Evolutionary conservation across 1,284 basidiomycete genomes (phyloP).

Genomic region (Ustilago bromivora): DNA sequence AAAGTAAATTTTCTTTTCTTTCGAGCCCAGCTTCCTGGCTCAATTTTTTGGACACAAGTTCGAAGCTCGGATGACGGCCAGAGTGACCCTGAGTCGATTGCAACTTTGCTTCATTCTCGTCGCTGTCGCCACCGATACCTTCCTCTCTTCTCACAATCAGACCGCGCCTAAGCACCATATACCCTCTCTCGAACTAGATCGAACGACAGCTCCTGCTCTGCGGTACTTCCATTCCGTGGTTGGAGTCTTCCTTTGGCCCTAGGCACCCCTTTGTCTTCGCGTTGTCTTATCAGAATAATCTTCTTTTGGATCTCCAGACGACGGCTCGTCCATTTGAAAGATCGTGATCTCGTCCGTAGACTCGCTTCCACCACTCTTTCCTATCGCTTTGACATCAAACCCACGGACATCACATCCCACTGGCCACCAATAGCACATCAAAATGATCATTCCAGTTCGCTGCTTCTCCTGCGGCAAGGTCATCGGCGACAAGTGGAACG

Average conservation of each 20-base stretch:
- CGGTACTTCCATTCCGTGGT: background rate
- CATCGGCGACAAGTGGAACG: conserved; percentile 69
- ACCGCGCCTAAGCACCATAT: background rate
- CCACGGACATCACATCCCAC: background rate
- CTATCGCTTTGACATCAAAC: background rate
- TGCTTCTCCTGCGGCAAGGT: conserved; percentile 70
- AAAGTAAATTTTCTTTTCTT: background rate
- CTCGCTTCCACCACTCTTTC: background rate
- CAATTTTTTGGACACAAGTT: conserved; percentile 38
- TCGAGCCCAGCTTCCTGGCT: conserved; percentile 1
- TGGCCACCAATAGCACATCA: conserved; percentile 7
- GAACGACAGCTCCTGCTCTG: background rate
- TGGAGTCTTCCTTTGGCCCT: background rate
- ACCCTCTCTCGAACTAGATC: conserved; percentile 4
- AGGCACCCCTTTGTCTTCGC: background rate
- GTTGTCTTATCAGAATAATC: background rate
- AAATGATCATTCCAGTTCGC: conserved; percentile 67
- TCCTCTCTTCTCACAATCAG: background rate
- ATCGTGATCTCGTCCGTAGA: background rate
- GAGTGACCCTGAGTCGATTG: conserved; percentile 9
- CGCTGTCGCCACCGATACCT: background rate
- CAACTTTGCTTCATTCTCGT: conserved; percentile 1
- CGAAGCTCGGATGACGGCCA: conserved; percentile 15
- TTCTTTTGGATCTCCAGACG: background rate
- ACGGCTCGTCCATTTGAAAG: background rate